Conservation (phyloP, 176 grass and related monocot species). For the Carex cristatella region DNA sequence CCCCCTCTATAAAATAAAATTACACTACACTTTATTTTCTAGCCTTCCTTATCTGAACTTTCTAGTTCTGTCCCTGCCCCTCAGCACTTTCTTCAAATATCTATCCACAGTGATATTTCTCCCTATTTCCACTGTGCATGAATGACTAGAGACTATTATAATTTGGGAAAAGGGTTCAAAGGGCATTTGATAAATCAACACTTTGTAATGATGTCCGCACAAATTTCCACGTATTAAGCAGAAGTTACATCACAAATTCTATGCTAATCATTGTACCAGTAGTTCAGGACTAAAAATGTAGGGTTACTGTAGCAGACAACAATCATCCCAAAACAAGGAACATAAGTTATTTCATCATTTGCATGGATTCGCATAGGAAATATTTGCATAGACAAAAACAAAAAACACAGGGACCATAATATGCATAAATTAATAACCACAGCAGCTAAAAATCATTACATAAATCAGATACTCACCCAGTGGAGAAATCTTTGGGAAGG, state of each 20-base stretch:
- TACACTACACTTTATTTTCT: no score
- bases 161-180: not conserved
- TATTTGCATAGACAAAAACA: not conserved
- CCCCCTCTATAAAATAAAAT: no score
- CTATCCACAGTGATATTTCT: not conserved
- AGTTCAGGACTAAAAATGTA: not conserved
- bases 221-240: not conserved
- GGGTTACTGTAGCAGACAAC: not conserved
- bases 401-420: not conserved
- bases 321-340: not conserved
- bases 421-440: not conserved
- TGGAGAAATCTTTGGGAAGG: slow-evolving; percentile 4
- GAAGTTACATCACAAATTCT: not conserved
- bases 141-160: not conserved
- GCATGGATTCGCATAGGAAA: not conserved
- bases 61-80: no score
- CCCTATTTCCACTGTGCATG: not conserved
- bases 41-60: no score
- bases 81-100: not conserved
- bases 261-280: not conserved
- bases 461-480: slow-evolving; percentile 5
- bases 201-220: not conserved
- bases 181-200: not conserved
- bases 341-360: not conserved
- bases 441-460: not conserved